Conservation (phyloP, 2,329 filamentous ascomycete species). For the Amphichorda felina region DNA sequence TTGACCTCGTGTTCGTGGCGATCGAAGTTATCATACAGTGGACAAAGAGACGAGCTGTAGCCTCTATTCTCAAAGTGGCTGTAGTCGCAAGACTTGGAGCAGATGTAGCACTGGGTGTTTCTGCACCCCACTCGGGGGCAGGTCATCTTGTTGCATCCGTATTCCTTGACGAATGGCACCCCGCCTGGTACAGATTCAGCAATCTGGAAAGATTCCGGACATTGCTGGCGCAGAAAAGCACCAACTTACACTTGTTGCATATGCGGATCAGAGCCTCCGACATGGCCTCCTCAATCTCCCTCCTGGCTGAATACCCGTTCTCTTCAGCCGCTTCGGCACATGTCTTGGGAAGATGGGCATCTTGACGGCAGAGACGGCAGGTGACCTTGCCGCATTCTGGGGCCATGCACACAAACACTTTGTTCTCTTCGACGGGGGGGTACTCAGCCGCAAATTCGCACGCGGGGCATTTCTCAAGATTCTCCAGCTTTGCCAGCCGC, state of each 20-base stretch:
- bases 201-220: background rate
- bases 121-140: conserved; percentile 45
- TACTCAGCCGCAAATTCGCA: conserved; percentile 72
- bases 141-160: conserved; percentile 75
- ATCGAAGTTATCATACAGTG: no score
- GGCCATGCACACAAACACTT: conserved; percentile 62
- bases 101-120: conserved; percentile 57
- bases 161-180: conserved; percentile 68
- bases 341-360: conserved; percentile 59
- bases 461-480: conserved; percentile 67
- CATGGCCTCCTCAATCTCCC: conserved; percentile 74
- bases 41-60: no score
- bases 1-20: no score
- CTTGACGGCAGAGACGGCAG: conserved; percentile 55
- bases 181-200: conserved; percentile 27
- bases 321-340: conserved; percentile 57
- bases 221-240: no score
- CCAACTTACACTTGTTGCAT: conserved; percentile 55
- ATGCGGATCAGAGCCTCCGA: conserved; percentile 63
- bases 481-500: conserved; percentile 56
- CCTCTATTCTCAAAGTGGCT: conserved; percentile 52
- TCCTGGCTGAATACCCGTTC: conserved; percentile 47
- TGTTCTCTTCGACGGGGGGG: conserved; percentile 52
- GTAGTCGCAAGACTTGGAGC: conserved; percentile 55
- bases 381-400: conserved; percentile 50